Conservation (phyloP, 2,329 filamentous ascomycete genomes). For the Sporothrix variecibatus region DNA sequence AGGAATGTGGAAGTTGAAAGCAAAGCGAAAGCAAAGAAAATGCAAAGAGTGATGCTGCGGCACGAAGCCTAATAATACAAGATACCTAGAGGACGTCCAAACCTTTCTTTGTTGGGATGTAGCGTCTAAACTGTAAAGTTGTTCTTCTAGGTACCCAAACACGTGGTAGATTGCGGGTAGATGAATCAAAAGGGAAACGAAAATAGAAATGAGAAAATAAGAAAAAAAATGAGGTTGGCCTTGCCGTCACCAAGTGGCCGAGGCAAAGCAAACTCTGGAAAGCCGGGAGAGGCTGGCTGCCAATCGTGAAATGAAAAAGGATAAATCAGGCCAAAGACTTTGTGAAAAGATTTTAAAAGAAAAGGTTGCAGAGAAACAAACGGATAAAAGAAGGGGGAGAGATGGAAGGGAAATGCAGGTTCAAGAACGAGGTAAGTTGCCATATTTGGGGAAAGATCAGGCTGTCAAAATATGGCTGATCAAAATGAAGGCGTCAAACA, state of each 20-base stretch:
- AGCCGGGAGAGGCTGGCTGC: neutral
- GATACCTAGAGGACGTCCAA: slow-evolving; percentile 5
- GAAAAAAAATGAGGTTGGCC: neutral
- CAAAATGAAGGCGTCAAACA: neutral
- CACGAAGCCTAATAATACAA: neutral
- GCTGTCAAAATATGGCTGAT: neutral
- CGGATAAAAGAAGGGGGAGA: neutral
- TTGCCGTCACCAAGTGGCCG: too few species aligned
- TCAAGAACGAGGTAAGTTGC: neutral
- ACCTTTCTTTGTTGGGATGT: neutral
- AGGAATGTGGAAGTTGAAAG: neutral
- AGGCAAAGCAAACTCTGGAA: too few species aligned
- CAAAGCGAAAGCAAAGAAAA: neutral
- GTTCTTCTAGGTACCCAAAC: neutral
- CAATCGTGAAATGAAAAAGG: neutral
- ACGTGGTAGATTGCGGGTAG: neutral
- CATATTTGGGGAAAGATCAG: neutral
- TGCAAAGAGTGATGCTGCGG: neutral
- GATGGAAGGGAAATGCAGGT: neutral
- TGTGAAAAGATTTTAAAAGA: neutral
- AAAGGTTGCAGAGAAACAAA: neutral
- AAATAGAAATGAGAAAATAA: neutral
- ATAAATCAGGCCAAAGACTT: neutral
- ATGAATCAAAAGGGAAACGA: neutral
- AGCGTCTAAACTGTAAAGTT: neutral